Conservation (phyloP, 75 land plant species). For the Pseudotsuga menziesii region DNA sequence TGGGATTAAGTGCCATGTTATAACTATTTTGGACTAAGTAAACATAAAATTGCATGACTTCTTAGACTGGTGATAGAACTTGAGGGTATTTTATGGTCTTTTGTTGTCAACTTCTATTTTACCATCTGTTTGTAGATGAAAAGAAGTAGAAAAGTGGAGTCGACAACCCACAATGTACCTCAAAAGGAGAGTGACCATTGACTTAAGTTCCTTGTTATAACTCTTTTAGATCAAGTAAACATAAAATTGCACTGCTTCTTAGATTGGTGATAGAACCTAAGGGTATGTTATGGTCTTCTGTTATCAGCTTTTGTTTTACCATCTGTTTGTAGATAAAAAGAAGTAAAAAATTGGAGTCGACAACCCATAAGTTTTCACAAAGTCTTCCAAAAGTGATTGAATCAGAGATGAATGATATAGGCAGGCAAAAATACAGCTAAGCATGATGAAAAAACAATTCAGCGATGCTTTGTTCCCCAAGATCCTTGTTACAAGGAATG, state of each 20-base stretch:
- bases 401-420: too few relatives aligned
- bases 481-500: too few relatives aligned
- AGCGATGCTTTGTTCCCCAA: too few relatives aligned
- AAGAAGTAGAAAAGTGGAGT: neutral
- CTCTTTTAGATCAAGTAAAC: neutral
- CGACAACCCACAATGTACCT: neutral
- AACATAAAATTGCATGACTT: neutral
- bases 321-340: neutral
- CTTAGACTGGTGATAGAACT: neutral
- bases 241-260: neutral
- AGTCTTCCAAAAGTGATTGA: neutral
- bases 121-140: neutral
- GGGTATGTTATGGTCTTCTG: too few relatives aligned
- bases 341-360: neutral
- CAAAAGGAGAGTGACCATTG: neutral
- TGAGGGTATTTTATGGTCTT: neutral
- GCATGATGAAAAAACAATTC: too few relatives aligned
- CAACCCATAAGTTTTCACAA: slow-evolving; percentile 6
- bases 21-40: neutral
- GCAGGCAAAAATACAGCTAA: too few relatives aligned
- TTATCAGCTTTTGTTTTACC: neutral
- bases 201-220: neutral
- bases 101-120: neutral
- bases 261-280: neutral
- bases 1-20: neutral